Evolutionary conservation across 148 eudicot species (phyloP).

Genomic region (Fagopyrum tataricum): DNA sequence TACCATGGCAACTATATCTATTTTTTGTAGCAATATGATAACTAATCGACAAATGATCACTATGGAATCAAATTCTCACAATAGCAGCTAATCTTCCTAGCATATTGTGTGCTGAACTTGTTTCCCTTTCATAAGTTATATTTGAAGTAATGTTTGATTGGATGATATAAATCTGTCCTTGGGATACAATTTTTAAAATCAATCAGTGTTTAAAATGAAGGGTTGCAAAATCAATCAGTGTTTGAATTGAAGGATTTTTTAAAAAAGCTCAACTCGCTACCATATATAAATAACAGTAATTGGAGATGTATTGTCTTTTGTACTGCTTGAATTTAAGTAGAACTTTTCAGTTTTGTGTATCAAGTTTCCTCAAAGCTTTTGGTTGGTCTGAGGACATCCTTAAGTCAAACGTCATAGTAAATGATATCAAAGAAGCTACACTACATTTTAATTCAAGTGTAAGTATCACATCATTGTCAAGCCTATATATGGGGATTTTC

Average conservation of each 20-base stretch:
- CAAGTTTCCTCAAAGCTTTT: too few relatives aligned
- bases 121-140: neutral
- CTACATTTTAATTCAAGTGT: too few relatives aligned
- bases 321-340: too few relatives aligned
- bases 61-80: neutral
- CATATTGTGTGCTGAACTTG: neutral
- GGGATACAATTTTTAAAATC: neutral
- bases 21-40: neutral
- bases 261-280: constrained; percentile 93
- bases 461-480: too few relatives aligned
- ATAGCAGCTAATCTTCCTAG: neutral
- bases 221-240: constrained; percentile 69
- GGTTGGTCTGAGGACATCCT: too few relatives aligned
- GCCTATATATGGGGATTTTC: too few relatives aligned
- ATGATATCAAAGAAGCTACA: too few relatives aligned
- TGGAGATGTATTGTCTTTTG: too few relatives aligned
- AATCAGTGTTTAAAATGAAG: neutral
- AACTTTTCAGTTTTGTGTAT: too few relatives aligned
- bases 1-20: constrained; percentile 35
- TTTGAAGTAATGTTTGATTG: neutral
- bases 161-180: neutral
- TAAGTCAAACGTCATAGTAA: too few relatives aligned
- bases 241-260: constrained; percentile 96
- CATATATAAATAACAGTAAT: constrained; percentile 97
- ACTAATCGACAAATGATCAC: neutral